These are phyloP conservation scores for Protomyces pachydermus DNA, from an alignment of 1,139 yeast species.

Conservation along the genomic window DNA sequence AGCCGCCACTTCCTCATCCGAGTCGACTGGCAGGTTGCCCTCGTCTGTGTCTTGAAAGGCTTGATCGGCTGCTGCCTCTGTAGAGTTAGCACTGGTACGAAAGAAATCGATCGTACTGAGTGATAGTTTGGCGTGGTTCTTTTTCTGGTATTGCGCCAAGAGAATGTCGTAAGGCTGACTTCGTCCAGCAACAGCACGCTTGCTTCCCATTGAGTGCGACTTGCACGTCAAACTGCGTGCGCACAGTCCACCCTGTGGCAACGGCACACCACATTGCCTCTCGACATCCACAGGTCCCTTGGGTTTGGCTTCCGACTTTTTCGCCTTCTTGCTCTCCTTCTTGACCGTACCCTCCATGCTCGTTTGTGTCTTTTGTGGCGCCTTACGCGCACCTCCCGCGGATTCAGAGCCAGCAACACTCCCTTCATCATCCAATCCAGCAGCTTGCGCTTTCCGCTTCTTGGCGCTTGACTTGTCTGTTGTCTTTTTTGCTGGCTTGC, in stretches of 20 bases:
- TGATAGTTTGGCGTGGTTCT: slow-evolving; percentile 61
- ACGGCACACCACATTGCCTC: slow-evolving; percentile 90
- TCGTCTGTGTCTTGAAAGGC: slow-evolving; percentile 33
- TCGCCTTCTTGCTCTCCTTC: slow-evolving; percentile 20
- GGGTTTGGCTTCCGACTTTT: slow-evolving; percentile 20
- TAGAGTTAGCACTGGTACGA: slow-evolving; percentile 35
- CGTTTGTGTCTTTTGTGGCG: background rate
- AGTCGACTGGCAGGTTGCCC: slow-evolving; percentile 41
- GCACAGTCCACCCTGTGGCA: slow-evolving; percentile 88
- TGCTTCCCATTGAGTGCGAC: slow-evolving; percentile 97
- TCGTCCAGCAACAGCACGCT: slow-evolving; percentile 88
- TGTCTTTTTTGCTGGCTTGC: background rate
- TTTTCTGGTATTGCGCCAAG: slow-evolving; percentile 81
- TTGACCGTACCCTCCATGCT: background rate
- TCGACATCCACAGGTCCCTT: slow-evolving; percentile 67
- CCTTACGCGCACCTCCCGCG: background rate
- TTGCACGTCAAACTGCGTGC: slow-evolving; percentile 94
- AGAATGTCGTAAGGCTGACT: slow-evolving; percentile 86
- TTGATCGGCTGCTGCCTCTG: slow-evolving; percentile 29
- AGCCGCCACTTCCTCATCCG: slow-evolving; percentile 90
- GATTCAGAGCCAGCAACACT: background rate
- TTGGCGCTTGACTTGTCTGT: background rate
- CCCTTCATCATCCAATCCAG: background rate
- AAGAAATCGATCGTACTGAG: slow-evolving; percentile 45
- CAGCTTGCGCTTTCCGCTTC: slow-evolving; percentile 1